Conservation (phyloP, 768 basidiomycete genomes). For the Chiua virens region DNA sequence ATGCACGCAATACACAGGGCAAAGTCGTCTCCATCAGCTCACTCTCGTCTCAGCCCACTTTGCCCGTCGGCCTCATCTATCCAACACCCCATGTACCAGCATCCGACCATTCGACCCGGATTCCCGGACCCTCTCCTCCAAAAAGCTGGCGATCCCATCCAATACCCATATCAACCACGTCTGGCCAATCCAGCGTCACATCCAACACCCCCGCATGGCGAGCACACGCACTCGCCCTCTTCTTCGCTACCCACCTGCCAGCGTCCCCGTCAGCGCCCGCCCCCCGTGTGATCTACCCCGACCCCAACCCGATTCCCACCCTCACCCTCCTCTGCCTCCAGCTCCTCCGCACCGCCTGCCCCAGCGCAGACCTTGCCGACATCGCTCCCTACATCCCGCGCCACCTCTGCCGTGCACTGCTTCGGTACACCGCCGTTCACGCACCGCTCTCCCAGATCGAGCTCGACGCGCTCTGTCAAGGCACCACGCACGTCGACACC, state of each 20-base stretch:
- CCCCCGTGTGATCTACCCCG: slow-evolving; percentile 14
- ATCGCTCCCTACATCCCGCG: slow-evolving; percentile 52
- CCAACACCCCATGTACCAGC: slow-evolving; percentile 9
- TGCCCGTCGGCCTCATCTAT: slow-evolving; percentile 44
- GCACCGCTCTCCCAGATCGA: slow-evolving; percentile 51
- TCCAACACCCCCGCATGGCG: slow-evolving; percentile 46
- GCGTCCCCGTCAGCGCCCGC: neutral
- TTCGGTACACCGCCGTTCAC: slow-evolving; percentile 59
- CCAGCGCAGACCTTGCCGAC: slow-evolving; percentile 45
- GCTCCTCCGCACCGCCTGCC: slow-evolving; percentile 40
- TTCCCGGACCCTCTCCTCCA: slow-evolving; percentile 54
- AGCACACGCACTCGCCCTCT: slow-evolving; percentile 51
- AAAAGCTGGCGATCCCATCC: slow-evolving; percentile 52
- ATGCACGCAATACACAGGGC: slow-evolving; percentile 51
- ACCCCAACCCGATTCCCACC: slow-evolving; percentile 39
- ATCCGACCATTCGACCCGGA: slow-evolving; percentile 12
- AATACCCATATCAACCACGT: slow-evolving; percentile 6
- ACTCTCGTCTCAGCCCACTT: slow-evolving; percentile 37
- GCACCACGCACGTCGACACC: slow-evolving; percentile 55
- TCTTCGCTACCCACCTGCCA: slow-evolving; percentile 33
- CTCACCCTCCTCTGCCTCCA: slow-evolving; percentile 60
- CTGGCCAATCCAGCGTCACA: neutral
- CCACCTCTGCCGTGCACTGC: slow-evolving; percentile 58
- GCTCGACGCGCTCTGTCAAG: slow-evolving; percentile 50
- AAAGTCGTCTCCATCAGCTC: slow-evolving; percentile 16